Conservation (phyloP, 1,284 basidiomycete species). For the Malassezia cuniculi region DNA sequence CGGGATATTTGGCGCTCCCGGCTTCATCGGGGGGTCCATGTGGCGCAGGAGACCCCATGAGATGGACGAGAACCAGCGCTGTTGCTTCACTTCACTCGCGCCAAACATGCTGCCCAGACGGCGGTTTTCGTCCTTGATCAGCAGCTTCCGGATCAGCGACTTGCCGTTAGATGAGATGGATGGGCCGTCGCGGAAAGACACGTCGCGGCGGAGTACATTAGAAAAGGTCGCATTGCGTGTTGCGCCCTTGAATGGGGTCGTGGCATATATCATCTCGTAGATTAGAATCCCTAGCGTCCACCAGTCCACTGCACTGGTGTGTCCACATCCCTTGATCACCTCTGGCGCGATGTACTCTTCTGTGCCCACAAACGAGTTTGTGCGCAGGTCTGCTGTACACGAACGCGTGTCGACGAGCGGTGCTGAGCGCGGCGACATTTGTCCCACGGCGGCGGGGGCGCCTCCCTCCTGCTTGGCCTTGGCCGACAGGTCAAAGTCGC, state of each 20-base stretch:
- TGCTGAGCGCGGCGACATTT: slow-evolving; percentile 74
- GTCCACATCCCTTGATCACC: slow-evolving; percentile 92
- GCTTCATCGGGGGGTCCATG: slow-evolving; percentile 82
- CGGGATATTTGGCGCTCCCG: slow-evolving; percentile 48
- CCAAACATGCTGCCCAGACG: slow-evolving; percentile 81
- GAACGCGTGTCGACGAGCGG: slow-evolving; percentile 90
- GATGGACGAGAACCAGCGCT: slow-evolving; percentile 93
- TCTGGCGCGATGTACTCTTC: slow-evolving; percentile 99
- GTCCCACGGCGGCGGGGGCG: slow-evolving; percentile 78
- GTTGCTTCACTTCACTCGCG: slow-evolving; percentile 94
- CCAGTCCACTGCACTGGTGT: slow-evolving; percentile 98
- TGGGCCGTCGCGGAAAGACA: slow-evolving; percentile 73
- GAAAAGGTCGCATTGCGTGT: slow-evolving; percentile 90
- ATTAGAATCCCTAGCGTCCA: slow-evolving; percentile 98
- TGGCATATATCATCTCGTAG: slow-evolving; percentile 99
- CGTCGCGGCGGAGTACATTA: slow-evolving; percentile 79
- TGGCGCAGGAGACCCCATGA: slow-evolving; percentile 94
- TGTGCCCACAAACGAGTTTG: slow-evolving; percentile 96
- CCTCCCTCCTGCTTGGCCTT: slow-evolving; percentile 64
- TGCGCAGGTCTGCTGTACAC: slow-evolving; percentile 92
- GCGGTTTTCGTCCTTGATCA: slow-evolving; percentile 84
- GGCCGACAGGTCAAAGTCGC: slow-evolving; percentile 97
- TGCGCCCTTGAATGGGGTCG: slow-evolving; percentile 93
- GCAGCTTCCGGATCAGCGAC: slow-evolving; percentile 69
- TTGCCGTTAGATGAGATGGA: slow-evolving; percentile 68